Conservation (phyloP, 116 monocot species). For the Zostera marina region DNA sequence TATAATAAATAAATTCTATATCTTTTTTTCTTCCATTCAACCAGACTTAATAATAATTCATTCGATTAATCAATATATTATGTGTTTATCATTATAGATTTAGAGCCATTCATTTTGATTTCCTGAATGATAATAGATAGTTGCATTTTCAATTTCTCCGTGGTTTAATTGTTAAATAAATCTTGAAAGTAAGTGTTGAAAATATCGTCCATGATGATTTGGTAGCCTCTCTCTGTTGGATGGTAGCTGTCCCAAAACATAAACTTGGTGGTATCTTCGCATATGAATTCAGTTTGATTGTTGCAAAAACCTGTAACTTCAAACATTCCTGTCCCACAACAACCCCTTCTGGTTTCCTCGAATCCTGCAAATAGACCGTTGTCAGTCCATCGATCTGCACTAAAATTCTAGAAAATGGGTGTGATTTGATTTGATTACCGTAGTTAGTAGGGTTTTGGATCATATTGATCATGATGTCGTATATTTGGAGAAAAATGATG, state of each 20-base stretch:
- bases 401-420: background rate
- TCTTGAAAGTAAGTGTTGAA: too few relatives aligned
- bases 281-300: conserved; percentile 14
- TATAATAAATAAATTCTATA: too few relatives aligned
- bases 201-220: background rate
- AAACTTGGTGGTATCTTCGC: conserved; percentile 8
- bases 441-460: conserved; percentile 16
- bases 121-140: too few relatives aligned
- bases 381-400: too few relatives aligned
- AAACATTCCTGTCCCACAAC: conserved; percentile 41
- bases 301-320: conserved; percentile 39
- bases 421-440: conserved; percentile 16
- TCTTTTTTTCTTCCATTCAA: too few relatives aligned
- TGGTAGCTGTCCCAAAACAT: conserved; percentile 10
- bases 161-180: too few relatives aligned
- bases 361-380: conserved; percentile 21
- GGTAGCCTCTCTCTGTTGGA: conserved; percentile 6
- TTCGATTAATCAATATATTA: too few relatives aligned
- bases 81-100: too few relatives aligned
- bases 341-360: conserved; percentile 26
- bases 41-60: too few relatives aligned
- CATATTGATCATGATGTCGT: conserved; percentile 17
- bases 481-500: conserved; percentile 24
- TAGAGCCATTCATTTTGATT: too few relatives aligned
- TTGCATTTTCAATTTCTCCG: too few relatives aligned